Evolutionary conservation across 1,139 yeast species (phyloP), one percentile per base, ranked within the genome.

Genomic region (Sugiyamaella sp.): DNA sequence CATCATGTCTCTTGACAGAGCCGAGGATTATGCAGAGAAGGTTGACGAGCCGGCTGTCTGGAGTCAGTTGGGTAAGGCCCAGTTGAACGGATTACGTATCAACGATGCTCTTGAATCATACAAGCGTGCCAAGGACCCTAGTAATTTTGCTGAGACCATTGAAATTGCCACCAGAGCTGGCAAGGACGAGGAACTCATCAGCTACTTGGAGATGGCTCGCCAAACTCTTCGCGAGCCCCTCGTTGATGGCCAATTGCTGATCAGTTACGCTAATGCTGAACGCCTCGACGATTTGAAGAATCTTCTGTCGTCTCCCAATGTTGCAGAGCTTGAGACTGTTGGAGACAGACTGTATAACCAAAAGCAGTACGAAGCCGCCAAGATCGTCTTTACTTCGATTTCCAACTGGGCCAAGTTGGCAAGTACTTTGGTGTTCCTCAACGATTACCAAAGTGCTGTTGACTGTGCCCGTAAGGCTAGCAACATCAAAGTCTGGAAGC

Each of bases 381-480:
- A 90, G 76, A 77, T 89, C 62, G 82, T 95, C 66, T 93, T 82
- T 73, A 78, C 93, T 19, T 86, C 85, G 60, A 86, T 93, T 58
- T 89, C 97, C 50, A 93, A 91, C 75, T 91, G 95, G 80, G 88
- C 97, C 49, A 93, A 90, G 73, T 80, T 93, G 65, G 98, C 99
- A 9, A 88, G 97, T 16, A 93, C 98, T 35, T 81, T 91, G 68
- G 99, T 93, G 19, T 89, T 86, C 76, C 77, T 93, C 68, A 84
- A 83, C 57, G 98, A 93, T 70, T 90, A 90, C 73, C 98, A 93
- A 75, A 85, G 89, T 54, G 99, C 99, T 49, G 99, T 93, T 60
- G 99, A 93, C 68, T 90, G 97, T 73, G 99, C 99, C 17, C 87
- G 99, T 78, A 95, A 93, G 75, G 99, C 99, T 3, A 88, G 96